phyloP scores from a whole-genome alignment of 1,284 basidiomycete genomes.

The Cystobasidium pallidum region DNA sequence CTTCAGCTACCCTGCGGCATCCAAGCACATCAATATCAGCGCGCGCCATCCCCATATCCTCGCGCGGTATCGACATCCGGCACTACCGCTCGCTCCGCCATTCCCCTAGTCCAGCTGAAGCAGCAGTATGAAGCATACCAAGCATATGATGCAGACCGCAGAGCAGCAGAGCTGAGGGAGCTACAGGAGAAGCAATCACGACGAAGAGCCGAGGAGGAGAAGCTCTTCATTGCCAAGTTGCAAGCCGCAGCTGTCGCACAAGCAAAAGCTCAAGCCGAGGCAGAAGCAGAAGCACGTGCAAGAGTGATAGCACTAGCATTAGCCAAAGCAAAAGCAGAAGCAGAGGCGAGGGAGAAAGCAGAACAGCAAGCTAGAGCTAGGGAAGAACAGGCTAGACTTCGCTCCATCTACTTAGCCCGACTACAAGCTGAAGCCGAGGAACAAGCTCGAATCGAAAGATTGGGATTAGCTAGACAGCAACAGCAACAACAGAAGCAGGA shows the following conservation, averaged over 20 bases:
- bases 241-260: slow-evolving; percentile 13
- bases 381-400: slow-evolving; percentile 12
- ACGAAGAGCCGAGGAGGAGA: slow-evolving; percentile 12
- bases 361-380: slow-evolving; percentile 5
- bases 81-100: too few relatives aligned
- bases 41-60: neutral
- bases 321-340: slow-evolving; percentile 22
- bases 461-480: slow-evolving; percentile 2
- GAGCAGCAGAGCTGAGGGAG: slow-evolving; percentile 8
- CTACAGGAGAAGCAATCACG: slow-evolving; percentile 15
- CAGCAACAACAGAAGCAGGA: neutral
- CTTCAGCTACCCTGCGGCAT: slow-evolving; percentile 5
- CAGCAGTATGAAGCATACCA: slow-evolving; percentile 15
- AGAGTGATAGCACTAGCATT: neutral
- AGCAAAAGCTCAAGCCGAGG: slow-evolving; percentile 12
- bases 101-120: slow-evolving; percentile 3
- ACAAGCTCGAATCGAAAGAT: slow-evolving; percentile 8
- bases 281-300: slow-evolving; percentile 16
- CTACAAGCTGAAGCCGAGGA: slow-evolving; percentile 15
- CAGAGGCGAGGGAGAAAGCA: slow-evolving; percentile 5
- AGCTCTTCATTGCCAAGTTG: neutral
- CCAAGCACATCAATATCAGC: neutral
- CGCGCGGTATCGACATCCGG: too few relatives aligned
- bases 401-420: neutral
- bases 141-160: slow-evolving; percentile 5